Conservation (phyloP, 2,329 filamentous ascomycete species). For the Verticillium longisporum region DNA sequence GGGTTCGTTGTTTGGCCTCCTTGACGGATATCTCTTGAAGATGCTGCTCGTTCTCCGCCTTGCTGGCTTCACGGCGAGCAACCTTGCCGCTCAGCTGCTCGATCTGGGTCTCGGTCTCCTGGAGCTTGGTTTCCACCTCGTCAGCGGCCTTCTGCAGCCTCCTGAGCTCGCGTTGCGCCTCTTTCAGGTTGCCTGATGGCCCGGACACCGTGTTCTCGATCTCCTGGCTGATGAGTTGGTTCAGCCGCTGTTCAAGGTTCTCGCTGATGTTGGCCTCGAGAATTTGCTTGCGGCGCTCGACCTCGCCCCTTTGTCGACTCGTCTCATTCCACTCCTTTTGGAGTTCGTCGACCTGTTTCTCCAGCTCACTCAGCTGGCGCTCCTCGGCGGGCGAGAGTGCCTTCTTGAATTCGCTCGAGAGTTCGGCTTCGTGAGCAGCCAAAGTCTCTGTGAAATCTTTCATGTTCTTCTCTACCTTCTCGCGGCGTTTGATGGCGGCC, state of each 20-base stretch:
- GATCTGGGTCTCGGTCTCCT: slow-evolving; percentile 68
- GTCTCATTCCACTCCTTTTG: slow-evolving; percentile 71
- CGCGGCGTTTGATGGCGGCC: slow-evolving; percentile 54
- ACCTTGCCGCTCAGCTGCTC: slow-evolving; percentile 46
- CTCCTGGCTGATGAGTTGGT: slow-evolving; percentile 73
- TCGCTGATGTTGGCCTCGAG: slow-evolving; percentile 85
- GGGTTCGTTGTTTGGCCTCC: slow-evolving; percentile 82
- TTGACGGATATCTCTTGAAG: slow-evolving; percentile 69
- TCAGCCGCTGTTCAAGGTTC: slow-evolving; percentile 78
- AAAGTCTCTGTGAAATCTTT: slow-evolving; percentile 71
- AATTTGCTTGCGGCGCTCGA: slow-evolving; percentile 74
- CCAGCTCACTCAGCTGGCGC: slow-evolving; percentile 65
- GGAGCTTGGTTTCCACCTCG: slow-evolving; percentile 60
- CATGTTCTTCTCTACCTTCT: slow-evolving; percentile 68
- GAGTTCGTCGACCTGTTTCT: slow-evolving; percentile 62
- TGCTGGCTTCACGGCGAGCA: slow-evolving; percentile 47
- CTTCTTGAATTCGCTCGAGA: slow-evolving; percentile 87
- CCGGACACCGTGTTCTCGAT: slow-evolving; percentile 50
- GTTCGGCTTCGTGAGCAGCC: slow-evolving; percentile 69
- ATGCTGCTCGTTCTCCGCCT: slow-evolving; percentile 58
- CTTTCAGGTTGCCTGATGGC: slow-evolving; percentile 60
- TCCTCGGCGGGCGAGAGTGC: slow-evolving; percentile 79
- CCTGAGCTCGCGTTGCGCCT: slow-evolving; percentile 74
- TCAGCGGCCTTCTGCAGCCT: slow-evolving; percentile 63
- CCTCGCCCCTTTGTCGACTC: slow-evolving; percentile 64